These are phyloP conservation scores for Phytophthora idaei DNA, from an alignment of 352 stramenopile species.

Conservation along the genomic window DNA sequence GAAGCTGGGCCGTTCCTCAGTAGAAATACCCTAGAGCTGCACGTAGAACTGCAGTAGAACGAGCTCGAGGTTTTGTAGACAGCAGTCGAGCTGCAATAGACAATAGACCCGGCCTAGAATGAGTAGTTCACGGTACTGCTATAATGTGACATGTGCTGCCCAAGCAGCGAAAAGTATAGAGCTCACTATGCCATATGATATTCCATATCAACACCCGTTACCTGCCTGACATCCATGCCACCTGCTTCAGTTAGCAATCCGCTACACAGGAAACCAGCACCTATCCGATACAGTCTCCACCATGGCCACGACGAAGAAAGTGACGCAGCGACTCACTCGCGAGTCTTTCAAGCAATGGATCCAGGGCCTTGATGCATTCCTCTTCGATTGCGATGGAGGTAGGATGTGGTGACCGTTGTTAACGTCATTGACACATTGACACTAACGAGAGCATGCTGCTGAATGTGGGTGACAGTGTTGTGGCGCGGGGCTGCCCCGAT, in stretches of 20 bases:
- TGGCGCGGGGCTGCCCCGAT: constrained; percentile 74
- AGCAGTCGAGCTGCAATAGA: constrained; percentile 10
- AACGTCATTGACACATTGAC: neutral
- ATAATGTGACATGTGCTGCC: constrained; percentile 20
- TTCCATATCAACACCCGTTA: neutral
- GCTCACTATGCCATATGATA: constrained; percentile 18
- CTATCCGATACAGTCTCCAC: neutral
- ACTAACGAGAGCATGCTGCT: constrained; percentile 1
- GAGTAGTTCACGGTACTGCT: constrained; percentile 14
- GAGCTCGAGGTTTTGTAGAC: constrained; percentile 3
- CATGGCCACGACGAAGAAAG: constrained; percentile 36
- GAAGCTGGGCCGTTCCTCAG: constrained; percentile 50
- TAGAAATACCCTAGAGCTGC: constrained; percentile 16
- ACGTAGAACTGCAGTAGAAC: constrained; percentile 13
- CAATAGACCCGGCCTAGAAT: constrained; percentile 21
- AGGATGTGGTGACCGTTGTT: constrained; percentile 2
- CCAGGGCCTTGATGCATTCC: constrained; percentile 66
- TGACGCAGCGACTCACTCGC: constrained; percentile 43
- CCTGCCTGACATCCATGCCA: neutral
- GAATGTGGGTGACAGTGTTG: constrained; percentile 45
- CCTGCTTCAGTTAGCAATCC: constrained; percentile 31
- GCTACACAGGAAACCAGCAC: constrained; percentile 4
- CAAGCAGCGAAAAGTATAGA: neutral
- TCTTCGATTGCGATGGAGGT: constrained; percentile 88
- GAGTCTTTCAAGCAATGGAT: constrained; percentile 67